These are phyloP conservation scores for Ganoderma multipileum DNA, from an alignment of 1,284 basidiomycete genomes.

Conservation along the genomic window DNA sequence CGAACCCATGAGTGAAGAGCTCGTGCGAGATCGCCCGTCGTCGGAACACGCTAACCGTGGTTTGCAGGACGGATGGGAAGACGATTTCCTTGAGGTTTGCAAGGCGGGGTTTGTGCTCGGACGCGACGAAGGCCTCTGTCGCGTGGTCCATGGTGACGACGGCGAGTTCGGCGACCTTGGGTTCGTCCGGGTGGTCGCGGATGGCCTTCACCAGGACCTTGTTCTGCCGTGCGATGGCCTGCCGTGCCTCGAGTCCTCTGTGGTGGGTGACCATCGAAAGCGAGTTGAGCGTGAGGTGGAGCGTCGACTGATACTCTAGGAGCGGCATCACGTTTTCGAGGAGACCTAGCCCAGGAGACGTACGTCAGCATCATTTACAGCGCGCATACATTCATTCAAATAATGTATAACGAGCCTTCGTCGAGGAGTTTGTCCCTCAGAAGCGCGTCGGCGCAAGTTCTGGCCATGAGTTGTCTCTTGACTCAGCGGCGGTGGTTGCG, in stretches of 20 bases:
- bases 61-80: conserved; percentile 14
- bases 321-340: conserved; percentile 59
- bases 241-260: conserved; percentile 54
- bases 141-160: conserved; percentile 58
- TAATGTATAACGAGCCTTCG: conserved; percentile 46
- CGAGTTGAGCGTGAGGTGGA: conserved; percentile 58
- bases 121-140: conserved; percentile 47
- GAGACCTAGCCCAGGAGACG: conserved; percentile 46
- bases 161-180: conserved; percentile 52
- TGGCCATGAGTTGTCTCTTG: conserved; percentile 50
- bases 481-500: conserved; percentile 23
- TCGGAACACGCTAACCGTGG: conserved; percentile 39
- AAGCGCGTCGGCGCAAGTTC: conserved; percentile 63
- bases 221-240: conserved; percentile 54
- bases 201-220: conserved; percentile 50
- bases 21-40: conserved; percentile 46
- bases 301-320: conserved; percentile 49
- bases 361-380: background rate
- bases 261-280: conserved; percentile 65
- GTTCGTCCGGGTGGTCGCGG: conserved; percentile 54
- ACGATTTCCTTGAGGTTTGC: conserved; percentile 37
- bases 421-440: conserved; percentile 60
- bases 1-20: conserved; percentile 57
- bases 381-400: background rate
- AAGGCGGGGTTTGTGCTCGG: conserved; percentile 43